phyloP scores from a whole-genome alignment of 768 basidiomycete genomes.

The Pleurotus tuoliensis region DNA sequence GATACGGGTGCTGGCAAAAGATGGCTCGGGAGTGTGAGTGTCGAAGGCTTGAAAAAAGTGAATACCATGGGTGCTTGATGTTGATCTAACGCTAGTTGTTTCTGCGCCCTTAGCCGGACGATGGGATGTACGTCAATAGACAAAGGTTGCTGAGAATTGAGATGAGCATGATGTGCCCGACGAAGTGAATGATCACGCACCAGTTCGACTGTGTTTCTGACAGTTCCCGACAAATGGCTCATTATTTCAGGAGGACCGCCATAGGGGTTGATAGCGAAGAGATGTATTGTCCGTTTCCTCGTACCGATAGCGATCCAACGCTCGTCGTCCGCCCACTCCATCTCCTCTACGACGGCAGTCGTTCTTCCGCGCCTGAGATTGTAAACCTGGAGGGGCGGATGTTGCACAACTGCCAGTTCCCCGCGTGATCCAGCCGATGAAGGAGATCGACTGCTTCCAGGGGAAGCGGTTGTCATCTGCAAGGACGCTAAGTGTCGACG shows the following conservation, averaged over 20 bases:
- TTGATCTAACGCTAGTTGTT: slow-evolving; percentile 21
- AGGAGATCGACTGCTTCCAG: slow-evolving; percentile 1
- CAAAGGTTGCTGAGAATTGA: slow-evolving; percentile 38
- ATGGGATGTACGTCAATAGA: slow-evolving; percentile 55
- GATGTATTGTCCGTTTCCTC: slow-evolving; percentile 58
- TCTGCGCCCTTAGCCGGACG: slow-evolving; percentile 43
- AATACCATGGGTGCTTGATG: slow-evolving; percentile 46
- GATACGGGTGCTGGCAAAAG: slow-evolving; percentile 26
- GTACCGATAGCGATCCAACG: slow-evolving; percentile 72
- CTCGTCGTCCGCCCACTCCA: slow-evolving; percentile 54
- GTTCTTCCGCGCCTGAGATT: slow-evolving; percentile 69
- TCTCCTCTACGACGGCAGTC: slow-evolving; percentile 54
- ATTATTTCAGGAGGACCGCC: slow-evolving; percentile 63
- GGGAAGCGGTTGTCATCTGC: slow-evolving; percentile 1
- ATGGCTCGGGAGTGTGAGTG: slow-evolving; percentile 31
- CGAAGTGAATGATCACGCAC: slow-evolving; percentile 31
- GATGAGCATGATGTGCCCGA: neutral
- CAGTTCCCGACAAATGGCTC: slow-evolving; percentile 57
- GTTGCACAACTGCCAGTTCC: slow-evolving; percentile 10
- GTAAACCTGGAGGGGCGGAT: slow-evolving; percentile 55
- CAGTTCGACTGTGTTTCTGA: slow-evolving; percentile 47
- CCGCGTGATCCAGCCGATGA: neutral
- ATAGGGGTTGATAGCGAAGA: slow-evolving; percentile 75
- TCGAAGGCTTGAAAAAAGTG: slow-evolving; percentile 43
- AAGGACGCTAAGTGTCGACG: neutral